These are phyloP conservation scores for Neurospora hispaniola DNA, from an alignment of 495 filamentous ascomycete genomes.

Conservation along the genomic window DNA sequence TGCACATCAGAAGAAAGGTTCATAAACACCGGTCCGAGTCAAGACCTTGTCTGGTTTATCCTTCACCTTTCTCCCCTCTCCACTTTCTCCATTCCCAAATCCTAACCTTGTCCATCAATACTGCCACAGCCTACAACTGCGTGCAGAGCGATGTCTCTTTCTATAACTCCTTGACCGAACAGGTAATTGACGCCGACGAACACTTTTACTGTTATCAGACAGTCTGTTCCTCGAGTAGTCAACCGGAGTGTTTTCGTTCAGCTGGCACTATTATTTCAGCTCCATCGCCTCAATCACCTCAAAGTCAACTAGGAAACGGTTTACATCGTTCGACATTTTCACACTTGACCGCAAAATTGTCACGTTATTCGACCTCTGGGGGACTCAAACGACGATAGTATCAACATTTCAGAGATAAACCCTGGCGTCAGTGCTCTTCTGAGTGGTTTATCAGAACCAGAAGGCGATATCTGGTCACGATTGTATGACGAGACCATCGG, in stretches of 20 bases:
- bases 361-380: neutral
- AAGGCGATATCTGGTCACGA: neutral
- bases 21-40: neutral
- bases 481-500: neutral
- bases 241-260: neutral
- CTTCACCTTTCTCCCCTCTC: neutral
- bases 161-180: neutral
- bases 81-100: neutral
- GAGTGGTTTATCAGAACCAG: neutral
- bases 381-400: neutral
- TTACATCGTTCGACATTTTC: neutral
- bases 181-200: neutral
- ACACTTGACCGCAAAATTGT: neutral
- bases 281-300: neutral
- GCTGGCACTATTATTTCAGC: neutral
- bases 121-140: neutral
- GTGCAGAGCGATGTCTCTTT: neutral
- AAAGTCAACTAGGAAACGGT: neutral
- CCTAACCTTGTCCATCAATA: neutral
- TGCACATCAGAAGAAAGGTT: neutral
- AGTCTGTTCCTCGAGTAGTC: constrained; percentile 4
- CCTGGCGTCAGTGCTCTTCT: neutral
- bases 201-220: constrained; percentile 5
- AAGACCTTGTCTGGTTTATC: neutral
- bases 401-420: neutral